Base-by-base conservation (phyloP, 148 eudicot species). In the Diospyros lotus region DNA sequence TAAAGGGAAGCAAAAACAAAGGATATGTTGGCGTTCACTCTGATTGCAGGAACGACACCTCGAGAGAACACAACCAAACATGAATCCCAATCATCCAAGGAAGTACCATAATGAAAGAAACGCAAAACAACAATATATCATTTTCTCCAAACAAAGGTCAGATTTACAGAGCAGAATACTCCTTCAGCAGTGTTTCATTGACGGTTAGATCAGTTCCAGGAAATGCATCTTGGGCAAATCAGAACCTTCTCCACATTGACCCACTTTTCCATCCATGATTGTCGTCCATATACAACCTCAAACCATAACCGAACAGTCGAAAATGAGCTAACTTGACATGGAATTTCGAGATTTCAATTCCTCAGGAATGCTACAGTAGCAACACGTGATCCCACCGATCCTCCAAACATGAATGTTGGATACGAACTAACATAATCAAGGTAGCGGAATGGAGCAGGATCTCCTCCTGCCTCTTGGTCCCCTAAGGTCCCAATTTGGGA, bases 361-460 rank as follows among this genome's bases (percentile, higher is more conserved):
- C 96, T 87, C 14, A 86, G 79, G 82, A 96, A 96, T 55, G 99
- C 99, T 69, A 93, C 98, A 1, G 99, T 93, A 51, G 95, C 89
- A 65, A 96, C 97, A 58, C 98, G 97, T 0, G 99, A 87, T 50
- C 99, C 99, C 39, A 82, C 91, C 8, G 96, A 89, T 71, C 99
- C 99, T 76, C 99, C 99, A 81, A 91, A 96, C 93, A 85, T 87
- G 76, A 96, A 96, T 15, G 99, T 91, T 28, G 98, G 99, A 70
- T 93, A 96, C 15, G 97, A 75, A 64, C 93, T 90, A 53, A 96
- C 80, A 74, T 96, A 98, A 75, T 96, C 98, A 48, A 96, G 74
- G 76, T 91, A 89, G 45, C 85, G 87, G 82, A 95, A 91, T 51
- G 78, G 82, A 58, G 87, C 67, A 3, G 88, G 75, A 68, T 69